Evolutionary conservation across 164 flowering plant species (phyloP), one percentile per base, ranked within the genome.

Genomic region (Macadamia integrifolia): DNA sequence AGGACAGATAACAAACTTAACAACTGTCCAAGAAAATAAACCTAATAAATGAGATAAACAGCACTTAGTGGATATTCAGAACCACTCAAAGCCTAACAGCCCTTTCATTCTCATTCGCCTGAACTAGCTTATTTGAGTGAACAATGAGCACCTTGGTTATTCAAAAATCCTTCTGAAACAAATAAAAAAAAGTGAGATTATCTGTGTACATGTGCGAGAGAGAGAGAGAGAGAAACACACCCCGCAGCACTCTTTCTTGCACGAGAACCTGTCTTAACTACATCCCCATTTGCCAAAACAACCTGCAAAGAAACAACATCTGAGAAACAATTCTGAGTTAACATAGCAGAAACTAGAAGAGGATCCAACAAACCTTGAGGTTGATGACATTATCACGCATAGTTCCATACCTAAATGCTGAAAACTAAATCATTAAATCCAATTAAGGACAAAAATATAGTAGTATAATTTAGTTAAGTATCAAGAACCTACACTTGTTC

Each of bases 161-260:
- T 23, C 23, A 23, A 23, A 23, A 35, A 17, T n/a, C 35, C 62
- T 15, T 31, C 9, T 30, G 56, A 12, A 58, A 3, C 12, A 59
- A 30, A 58, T 5, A 58, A 17, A 59, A 32, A 64, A 43, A 56
- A 46, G 30, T 35, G 5, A 35, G 40, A 35, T 35, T 35, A 35
- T 35, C 3, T 35, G 40, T 2, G 40, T 35, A 5, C 40, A 35
- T 35, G 40, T 35, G 40, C 40, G 40, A 35, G 40, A 35, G 5
- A 35, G 40, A 35, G 40, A 35, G 40, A 35, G 40, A 35, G 40
- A 35, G 40, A 35, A 61, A 80, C 90, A 53, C 14, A 92, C 99
- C 99, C 99, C 2, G 99, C 99, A 77, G 99, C 88, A 81, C 99
- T 94, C 80, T 94, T 94, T 66, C 98, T 77, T 65, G 99, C 97